A percentile compares a stretch with the other conserved stretches of the same genome.
These are phyloP conservation scores for Gyromitra esculenta DNA, from an alignment of 2,329 filamentous ascomycete genomes.

Conservation along the genomic window DNA sequence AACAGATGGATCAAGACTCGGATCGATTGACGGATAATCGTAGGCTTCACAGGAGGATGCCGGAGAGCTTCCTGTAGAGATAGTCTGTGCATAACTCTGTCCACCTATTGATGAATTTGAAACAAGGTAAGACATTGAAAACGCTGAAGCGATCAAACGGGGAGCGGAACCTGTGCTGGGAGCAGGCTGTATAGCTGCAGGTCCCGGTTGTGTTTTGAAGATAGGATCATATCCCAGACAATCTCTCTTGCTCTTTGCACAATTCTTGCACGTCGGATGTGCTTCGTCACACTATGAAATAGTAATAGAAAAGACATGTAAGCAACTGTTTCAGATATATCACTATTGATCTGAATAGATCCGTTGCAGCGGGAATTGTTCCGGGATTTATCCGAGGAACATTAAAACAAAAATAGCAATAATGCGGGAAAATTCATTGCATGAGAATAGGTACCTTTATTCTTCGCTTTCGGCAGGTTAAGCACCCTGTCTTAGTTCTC, in stretches of 20 bases:
- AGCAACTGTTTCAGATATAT: conserved; percentile 47
- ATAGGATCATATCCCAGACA: conserved; percentile 88
- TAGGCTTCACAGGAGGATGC: conserved; percentile 63
- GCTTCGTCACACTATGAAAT: conserved; percentile 86
- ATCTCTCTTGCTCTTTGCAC: conserved; percentile 86
- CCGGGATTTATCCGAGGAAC: conserved; percentile 41
- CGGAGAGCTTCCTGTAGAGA: conserved; percentile 62
- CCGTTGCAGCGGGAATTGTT: conserved; percentile 25
- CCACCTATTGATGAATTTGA: conserved; percentile 57
- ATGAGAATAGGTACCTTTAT: conserved; percentile 72
- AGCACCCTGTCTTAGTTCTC: conserved; percentile 77
- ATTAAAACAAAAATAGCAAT: conserved; percentile 12
- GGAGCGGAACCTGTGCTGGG: conserved; percentile 63
- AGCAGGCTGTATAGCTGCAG: conserved; percentile 76
- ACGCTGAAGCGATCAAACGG: conserved; percentile 59
- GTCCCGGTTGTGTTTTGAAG: conserved; percentile 77
- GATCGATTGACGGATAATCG: conserved; percentile 74
- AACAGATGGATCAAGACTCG: conserved; percentile 67
- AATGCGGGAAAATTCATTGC: conserved; percentile 21
- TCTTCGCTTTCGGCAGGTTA: conserved; percentile 72
- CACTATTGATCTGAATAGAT: conserved; percentile 10
- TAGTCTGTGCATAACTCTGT: conserved; percentile 56
- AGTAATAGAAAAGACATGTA: conserved; percentile 48
- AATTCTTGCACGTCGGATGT: conserved; percentile 90
- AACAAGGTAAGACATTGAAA: conserved; percentile 60